Conservation (phyloP, 2,329 filamentous ascomycete genomes). For the Chaetomiaceae sp. region DNA sequence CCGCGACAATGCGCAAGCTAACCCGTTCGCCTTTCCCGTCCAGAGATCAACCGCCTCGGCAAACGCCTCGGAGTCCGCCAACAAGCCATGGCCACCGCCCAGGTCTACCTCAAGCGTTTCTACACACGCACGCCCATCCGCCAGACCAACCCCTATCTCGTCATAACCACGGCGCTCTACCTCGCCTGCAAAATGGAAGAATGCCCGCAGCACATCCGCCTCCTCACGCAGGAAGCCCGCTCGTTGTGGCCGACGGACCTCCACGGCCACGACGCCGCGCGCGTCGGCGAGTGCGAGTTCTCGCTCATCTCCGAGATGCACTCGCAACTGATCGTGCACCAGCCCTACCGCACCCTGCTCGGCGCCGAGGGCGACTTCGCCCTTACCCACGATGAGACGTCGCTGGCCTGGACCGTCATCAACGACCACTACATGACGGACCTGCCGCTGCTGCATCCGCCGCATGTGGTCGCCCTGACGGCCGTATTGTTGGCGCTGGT, state of each 20-base stretch:
- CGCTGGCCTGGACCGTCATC: conserved; percentile 74
- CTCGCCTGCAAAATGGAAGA: conserved; percentile 98
- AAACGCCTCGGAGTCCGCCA: conserved; percentile 82
- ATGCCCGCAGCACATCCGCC: conserved; percentile 89
- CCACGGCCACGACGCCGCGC: conserved; percentile 70
- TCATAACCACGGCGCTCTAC: conserved; percentile 90
- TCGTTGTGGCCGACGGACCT: conserved; percentile 77
- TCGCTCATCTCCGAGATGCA: conserved; percentile 86
- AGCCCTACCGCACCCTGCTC: conserved; percentile 79
- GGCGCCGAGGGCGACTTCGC: conserved; percentile 65
- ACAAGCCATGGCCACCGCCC: conserved; percentile 88
- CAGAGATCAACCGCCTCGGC: conserved; percentile 76
- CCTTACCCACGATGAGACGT: conserved; percentile 72
- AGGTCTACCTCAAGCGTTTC: conserved; percentile 92
- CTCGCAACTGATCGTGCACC: conserved; percentile 83
- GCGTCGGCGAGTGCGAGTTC: conserved; percentile 92
- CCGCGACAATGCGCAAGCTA: too few relatives aligned
- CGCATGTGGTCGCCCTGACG: conserved; percentile 84
- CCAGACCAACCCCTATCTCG: conserved; percentile 86
- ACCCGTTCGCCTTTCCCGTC: too few relatives aligned
- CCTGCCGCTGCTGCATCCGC: conserved; percentile 76
- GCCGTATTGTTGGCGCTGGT: conserved; percentile 82
- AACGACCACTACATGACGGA: conserved; percentile 94
- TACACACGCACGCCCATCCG: conserved; percentile 88
- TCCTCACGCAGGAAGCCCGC: conserved; percentile 82